Evolutionary conservation across 2,329 filamentous ascomycete species (phyloP).

Genomic region (Trichothecium sympodiale): DNA sequence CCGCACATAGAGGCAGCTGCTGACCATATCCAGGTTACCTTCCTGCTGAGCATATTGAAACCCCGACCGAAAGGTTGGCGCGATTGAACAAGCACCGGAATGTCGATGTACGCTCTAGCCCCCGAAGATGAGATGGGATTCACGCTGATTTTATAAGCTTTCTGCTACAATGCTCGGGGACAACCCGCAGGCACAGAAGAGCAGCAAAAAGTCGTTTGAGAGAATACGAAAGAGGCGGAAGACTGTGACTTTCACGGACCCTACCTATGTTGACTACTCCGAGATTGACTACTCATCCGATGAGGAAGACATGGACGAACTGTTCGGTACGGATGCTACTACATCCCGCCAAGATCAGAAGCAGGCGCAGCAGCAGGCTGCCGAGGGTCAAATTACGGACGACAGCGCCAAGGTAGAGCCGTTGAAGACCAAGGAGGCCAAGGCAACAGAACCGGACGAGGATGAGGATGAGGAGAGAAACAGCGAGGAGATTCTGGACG

Average conservation of each 20-base stretch:
- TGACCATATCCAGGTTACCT: constrained; percentile 60
- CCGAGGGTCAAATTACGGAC: constrained; percentile 28
- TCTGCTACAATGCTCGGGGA: constrained; percentile 54
- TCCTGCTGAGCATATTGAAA: constrained; percentile 96
- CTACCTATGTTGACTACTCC: constrained; percentile 80
- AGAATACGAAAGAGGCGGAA: constrained; percentile 78
- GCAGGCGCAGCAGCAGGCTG: constrained; percentile 16
- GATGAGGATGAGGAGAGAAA: constrained; percentile 27
- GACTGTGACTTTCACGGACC: constrained; percentile 74
- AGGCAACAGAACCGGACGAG: constrained; percentile 17
- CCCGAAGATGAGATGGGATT: neutral
- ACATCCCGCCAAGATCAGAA: constrained; percentile 17
- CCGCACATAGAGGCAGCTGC: neutral
- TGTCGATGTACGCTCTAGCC: constrained; percentile 62
- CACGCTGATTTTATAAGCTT: constrained; percentile 28
- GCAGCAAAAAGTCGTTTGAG: constrained; percentile 50
- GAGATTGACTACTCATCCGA: constrained; percentile 79
- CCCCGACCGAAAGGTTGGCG: constrained; percentile 86
- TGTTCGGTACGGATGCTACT: constrained; percentile 23
- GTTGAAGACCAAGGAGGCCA: constrained; percentile 28
- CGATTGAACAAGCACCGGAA: constrained; percentile 96
- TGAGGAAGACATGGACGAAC: constrained; percentile 45
- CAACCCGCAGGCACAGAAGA: constrained; percentile 66
- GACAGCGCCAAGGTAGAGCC: constrained; percentile 46
- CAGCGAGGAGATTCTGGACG: constrained; percentile 59